These are phyloP conservation scores for Myriosclerotinia curreyana DNA, from an alignment of 2,329 filamentous ascomycete species.

Conservation along the genomic window DNA sequence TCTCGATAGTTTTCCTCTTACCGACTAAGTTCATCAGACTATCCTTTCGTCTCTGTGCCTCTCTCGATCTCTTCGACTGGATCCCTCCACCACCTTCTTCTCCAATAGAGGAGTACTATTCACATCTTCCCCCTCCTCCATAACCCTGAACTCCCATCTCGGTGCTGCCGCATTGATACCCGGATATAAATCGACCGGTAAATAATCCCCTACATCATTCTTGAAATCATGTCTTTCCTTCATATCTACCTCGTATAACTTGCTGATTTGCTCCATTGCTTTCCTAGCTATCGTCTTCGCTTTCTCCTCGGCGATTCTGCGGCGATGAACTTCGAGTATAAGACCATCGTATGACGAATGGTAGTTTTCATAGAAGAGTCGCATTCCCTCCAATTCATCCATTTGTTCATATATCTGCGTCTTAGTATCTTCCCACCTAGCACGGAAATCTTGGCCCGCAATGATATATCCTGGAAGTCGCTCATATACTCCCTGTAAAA, in stretches of 20 bases:
- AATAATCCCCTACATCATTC: conserved; percentile 76
- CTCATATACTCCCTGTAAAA: conserved; percentile 65
- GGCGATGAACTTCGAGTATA: conserved; percentile 76
- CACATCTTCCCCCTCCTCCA: conserved; percentile 25
- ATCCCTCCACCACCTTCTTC: conserved; percentile 33
- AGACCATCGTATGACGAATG: conserved; percentile 79
- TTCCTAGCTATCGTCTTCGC: conserved; percentile 73
- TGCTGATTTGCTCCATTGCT: conserved; percentile 72
- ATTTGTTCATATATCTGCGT: conserved; percentile 66
- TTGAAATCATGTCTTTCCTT: conserved; percentile 74
- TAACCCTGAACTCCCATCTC: conserved; percentile 34
- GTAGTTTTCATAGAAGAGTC: conserved; percentile 85
- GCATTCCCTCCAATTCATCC: conserved; percentile 71
- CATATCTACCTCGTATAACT: conserved; percentile 69
- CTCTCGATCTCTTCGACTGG: conserved; percentile 33
- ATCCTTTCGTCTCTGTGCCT: conserved; percentile 23
- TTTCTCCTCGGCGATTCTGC: conserved; percentile 68
- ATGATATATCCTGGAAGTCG: conserved; percentile 64
- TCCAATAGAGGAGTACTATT: conserved; percentile 31
- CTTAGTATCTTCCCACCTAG: conserved; percentile 72
- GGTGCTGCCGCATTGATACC: conserved; percentile 56
- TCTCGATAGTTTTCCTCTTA: too few relatives aligned
- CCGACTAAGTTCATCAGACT: background rate
- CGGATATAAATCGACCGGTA: conserved; percentile 86
- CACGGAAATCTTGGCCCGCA: conserved; percentile 61